Evolutionary conservation across 495 filamentous ascomycete species (phyloP).

Genomic region (Oidiodendron maius): DNA sequence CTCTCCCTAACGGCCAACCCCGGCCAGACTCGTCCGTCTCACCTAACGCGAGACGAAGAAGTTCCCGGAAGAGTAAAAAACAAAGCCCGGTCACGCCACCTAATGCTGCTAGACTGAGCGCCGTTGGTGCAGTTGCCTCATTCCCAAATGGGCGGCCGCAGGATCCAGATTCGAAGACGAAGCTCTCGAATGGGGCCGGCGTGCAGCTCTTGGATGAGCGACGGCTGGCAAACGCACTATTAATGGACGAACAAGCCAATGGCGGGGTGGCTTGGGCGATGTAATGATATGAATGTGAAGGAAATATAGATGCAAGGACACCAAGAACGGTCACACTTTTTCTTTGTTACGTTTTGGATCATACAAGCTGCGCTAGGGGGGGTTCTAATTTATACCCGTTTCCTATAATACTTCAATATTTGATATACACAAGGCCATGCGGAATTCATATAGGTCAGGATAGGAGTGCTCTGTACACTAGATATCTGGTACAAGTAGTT

Average conservation of each 20-base stretch:
- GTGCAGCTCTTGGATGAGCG: constrained; percentile 14
- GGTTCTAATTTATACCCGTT: neutral
- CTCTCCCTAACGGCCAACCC: neutral
- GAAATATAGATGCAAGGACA: neutral
- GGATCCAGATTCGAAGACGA: constrained; percentile 3
- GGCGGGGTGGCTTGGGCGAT: constrained; percentile 12
- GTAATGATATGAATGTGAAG: constrained; percentile 3
- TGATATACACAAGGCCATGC: neutral
- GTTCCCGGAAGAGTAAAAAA: no score
- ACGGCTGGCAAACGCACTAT: constrained; percentile 3
- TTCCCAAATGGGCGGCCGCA: constrained; percentile 4
- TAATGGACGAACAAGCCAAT: constrained; percentile 14
- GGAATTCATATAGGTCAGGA: no score
- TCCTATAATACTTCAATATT: neutral
- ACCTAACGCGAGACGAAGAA: constrained; percentile 1
- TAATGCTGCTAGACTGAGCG: constrained; percentile 17
- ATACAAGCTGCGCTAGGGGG: neutral
- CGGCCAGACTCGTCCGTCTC: constrained; percentile 16
- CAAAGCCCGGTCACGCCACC: constrained; percentile 10
- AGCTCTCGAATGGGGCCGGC: neutral
- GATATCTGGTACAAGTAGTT: no score
- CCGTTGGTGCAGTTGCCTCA: constrained; percentile 14
- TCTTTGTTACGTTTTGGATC: constrained; percentile 6
- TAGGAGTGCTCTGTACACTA: no score
- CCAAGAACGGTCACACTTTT: neutral